A percentile compares a stretch with the other conserved stretches of the same genome.
Conservation (phyloP, 495 filamentous ascomycete species). For the Podospora sp. region DNA sequence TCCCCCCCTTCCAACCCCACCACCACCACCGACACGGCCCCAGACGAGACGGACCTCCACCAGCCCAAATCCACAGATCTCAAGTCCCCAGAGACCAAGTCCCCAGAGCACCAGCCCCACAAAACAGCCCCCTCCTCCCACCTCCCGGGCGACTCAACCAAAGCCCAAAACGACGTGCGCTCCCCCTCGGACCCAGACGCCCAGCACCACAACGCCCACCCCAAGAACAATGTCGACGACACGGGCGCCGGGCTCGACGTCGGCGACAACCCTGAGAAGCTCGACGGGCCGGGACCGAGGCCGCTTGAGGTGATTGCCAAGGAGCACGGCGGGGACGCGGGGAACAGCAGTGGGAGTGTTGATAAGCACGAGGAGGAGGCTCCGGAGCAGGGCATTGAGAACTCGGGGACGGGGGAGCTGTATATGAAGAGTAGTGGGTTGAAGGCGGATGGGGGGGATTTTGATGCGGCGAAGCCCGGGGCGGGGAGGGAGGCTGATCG, state of each 20-base stretch:
- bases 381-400: conserved; percentile 32
- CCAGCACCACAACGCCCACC: conserved; percentile 28
- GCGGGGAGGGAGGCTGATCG: conserved; percentile 67
- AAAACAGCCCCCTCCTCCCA: too few species aligned
- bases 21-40: conserved; percentile 28
- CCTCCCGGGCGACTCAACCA: conserved; percentile 35
- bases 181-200: conserved; percentile 38
- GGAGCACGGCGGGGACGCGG: conserved; percentile 48
- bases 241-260: conserved; percentile 27
- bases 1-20: conserved; percentile 33
- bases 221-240: conserved; percentile 38
- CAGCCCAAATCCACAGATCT: too few species aligned
- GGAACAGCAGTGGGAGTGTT: conserved; percentile 18
- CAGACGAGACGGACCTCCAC: too few species aligned
- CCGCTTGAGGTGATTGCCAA: conserved; percentile 45
- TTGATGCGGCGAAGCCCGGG: conserved; percentile 64
- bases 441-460: conserved; percentile 64
- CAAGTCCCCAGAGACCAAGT: too few species aligned
- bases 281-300: conserved; percentile 48
- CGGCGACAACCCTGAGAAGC: conserved; percentile 37
- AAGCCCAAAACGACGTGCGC: conserved; percentile 43
- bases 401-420: conserved; percentile 58
- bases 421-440: conserved; percentile 58
- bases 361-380: conserved; percentile 39
- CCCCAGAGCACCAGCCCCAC: too few species aligned